A percentile compares a stretch with the other conserved stretches of the same genome.
Evolutionary conservation across 768 basidiomycete species (phyloP).

Genomic region (Lactarius indigo): DNA sequence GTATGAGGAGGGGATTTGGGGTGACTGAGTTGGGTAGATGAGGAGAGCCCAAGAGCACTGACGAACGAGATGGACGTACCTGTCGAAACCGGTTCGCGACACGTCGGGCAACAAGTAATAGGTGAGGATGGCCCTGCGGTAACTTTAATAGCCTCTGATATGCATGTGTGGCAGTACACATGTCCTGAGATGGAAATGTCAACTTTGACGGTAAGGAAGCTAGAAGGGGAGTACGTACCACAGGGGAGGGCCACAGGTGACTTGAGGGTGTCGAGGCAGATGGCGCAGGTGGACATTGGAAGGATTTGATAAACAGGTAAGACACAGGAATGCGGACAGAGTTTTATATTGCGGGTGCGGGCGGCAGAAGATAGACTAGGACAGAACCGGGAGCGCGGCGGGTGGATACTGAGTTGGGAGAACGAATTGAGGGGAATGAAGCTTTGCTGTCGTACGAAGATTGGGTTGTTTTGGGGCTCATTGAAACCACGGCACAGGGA

Average conservation of each 20-base stretch:
- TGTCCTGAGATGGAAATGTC: conserved; percentile 1
- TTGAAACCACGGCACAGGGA: neutral
- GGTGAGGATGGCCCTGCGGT: neutral
- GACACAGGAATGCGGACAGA: neutral
- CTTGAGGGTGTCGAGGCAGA: conserved; percentile 22
- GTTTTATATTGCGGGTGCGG: conserved; percentile 4
- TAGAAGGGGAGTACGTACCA: conserved; percentile 8
- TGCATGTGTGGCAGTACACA: conserved; percentile 20
- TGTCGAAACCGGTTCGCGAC: conserved; percentile 18
- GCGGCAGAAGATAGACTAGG: conserved; percentile 3
- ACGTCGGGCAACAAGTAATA: conserved; percentile 16
- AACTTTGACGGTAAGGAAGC: neutral
- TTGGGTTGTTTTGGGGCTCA: neutral
- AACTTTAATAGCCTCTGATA: conserved; percentile 4
- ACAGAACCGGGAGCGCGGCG: neutral
- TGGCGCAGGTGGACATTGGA: conserved; percentile 22
- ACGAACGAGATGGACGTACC: neutral
- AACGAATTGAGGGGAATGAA: neutral
- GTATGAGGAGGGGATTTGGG: conserved; percentile 15
- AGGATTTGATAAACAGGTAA: neutral
- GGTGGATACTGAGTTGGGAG: neutral
- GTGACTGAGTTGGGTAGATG: conserved; percentile 1
- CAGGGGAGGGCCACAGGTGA: conserved; percentile 24
- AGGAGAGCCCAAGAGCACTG: neutral
- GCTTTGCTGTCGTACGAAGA: no score